Evolutionary conservation across 2,329 filamentous ascomycete genomes (phyloP).

Genomic region (Rhynchosporium graminicola): DNA sequence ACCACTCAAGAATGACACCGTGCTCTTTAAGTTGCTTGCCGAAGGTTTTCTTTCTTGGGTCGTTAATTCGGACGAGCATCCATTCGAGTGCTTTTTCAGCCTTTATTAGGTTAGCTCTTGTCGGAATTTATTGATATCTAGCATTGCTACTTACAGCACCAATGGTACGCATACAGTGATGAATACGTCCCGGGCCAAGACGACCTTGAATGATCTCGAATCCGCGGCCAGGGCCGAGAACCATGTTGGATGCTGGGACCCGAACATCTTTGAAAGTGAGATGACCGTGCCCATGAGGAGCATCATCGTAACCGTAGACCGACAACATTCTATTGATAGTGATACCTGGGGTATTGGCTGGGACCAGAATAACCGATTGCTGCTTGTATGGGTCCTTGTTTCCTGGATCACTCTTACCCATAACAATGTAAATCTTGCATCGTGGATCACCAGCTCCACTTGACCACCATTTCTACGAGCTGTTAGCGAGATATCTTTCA

Average conservation of each 20-base stretch:
- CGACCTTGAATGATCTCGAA: conserved; percentile 99
- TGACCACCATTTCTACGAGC: conserved; percentile 92
- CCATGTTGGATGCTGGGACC: conserved; percentile 79
- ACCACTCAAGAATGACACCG: conserved; percentile 93
- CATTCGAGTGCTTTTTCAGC: conserved; percentile 90
- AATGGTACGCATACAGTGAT: conserved; percentile 96
- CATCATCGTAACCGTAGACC: conserved; percentile 96
- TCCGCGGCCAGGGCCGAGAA: conserved; percentile 88
- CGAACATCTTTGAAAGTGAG: conserved; percentile 87
- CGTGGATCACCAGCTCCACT: conserved; percentile 91
- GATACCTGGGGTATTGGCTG: conserved; percentile 77
- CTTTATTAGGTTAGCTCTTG: conserved; percentile 39
- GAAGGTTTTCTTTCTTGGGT: conserved; percentile 87
- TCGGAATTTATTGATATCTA: not conserved
- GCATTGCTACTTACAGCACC: conserved; percentile 61
- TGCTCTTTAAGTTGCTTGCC: conserved; percentile 85
- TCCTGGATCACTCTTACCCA: conserved; percentile 84
- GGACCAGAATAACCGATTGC: conserved; percentile 91
- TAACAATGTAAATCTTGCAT: conserved; percentile 92
- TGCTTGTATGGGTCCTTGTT: conserved; percentile 81
- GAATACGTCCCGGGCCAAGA: conserved; percentile 91
- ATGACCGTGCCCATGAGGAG: conserved; percentile 97
- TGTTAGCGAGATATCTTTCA: conserved; percentile 26
- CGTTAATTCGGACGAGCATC: conserved; percentile 93
- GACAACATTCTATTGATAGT: conserved; percentile 92